phyloP scores from a whole-genome alignment of 228 moss, liverwort and hornwort species.

The Sphagnum fallax region DNA sequence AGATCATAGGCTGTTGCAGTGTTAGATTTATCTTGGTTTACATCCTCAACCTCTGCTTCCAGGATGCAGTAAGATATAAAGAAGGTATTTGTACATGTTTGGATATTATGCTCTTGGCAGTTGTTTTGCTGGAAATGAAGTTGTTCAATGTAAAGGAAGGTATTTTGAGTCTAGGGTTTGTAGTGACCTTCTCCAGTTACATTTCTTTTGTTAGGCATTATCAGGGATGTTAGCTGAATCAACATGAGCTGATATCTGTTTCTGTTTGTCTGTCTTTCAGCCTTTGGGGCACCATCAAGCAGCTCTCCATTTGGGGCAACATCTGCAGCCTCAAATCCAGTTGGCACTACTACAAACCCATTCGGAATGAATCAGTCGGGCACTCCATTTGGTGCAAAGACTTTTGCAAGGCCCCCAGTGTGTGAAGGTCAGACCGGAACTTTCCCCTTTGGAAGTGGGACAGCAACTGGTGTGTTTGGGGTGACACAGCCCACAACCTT shows the following conservation, averaged over 20 bases:
- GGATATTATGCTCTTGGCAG: not conserved
- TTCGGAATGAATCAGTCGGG: conserved; percentile 64
- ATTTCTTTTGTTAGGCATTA: not conserved
- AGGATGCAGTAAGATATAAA: no score
- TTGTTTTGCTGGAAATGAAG: not conserved
- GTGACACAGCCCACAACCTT: conserved; percentile 59
- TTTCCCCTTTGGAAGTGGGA: conserved; percentile 79
- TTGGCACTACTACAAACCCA: conserved; percentile 65
- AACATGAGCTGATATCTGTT: not conserved
- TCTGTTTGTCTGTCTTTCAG: conserved; percentile 21
- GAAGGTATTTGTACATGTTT: not conserved
- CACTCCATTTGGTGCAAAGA: conserved; percentile 86
- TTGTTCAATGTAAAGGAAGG: not conserved
- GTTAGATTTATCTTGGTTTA: no score
- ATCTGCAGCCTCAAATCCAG: conserved; percentile 57
- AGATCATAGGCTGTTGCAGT: no score
- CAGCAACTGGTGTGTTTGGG: conserved; percentile 85
- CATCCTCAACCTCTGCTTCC: no score
- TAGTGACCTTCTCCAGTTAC: no score
- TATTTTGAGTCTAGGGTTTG: not conserved
- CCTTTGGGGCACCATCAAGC: conserved; percentile 84
- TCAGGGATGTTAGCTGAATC: not conserved
- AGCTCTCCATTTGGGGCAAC: conserved; percentile 64
- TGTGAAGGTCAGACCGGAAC: conserved; percentile 73
- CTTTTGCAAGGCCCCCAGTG: conserved; percentile 70